Evolutionary conservation across 805 yeast genomes (phyloP).

Genomic region (Candida corydali): DNA sequence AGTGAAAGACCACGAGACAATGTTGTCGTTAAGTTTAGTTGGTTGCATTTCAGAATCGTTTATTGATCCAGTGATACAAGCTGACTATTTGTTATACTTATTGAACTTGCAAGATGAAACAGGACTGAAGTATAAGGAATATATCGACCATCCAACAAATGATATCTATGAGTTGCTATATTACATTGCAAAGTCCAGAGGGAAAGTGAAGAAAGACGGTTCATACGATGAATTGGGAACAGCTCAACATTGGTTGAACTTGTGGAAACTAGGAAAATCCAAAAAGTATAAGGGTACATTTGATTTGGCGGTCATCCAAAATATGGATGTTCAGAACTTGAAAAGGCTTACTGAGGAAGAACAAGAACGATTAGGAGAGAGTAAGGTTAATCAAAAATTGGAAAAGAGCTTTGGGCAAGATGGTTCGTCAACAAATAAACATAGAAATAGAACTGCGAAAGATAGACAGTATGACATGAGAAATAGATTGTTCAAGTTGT

Average conservation of each 20-base stretch:
- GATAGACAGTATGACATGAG: slow-evolving; percentile 39
- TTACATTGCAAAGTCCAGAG: slow-evolving; percentile 41
- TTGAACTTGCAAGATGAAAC: slow-evolving; percentile 59
- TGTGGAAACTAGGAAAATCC: slow-evolving; percentile 55
- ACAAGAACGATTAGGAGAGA: slow-evolving; percentile 21
- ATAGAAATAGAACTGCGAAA: slow-evolving; percentile 39
- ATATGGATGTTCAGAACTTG: slow-evolving; percentile 22
- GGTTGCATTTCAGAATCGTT: slow-evolving; percentile 68
- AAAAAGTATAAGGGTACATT: slow-evolving; percentile 28
- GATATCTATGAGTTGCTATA: slow-evolving; percentile 54
- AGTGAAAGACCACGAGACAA: slow-evolving; percentile 57
- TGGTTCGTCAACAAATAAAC: slow-evolving; percentile 31
- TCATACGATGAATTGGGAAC: slow-evolving; percentile 52
- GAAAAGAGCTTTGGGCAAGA: slow-evolving; percentile 35
- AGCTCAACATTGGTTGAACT: slow-evolving; percentile 60
- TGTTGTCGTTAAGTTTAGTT: slow-evolving; percentile 68
- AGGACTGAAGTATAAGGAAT: slow-evolving; percentile 43
- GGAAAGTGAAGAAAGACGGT: slow-evolving; percentile 30
- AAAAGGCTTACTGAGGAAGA: slow-evolving; percentile 23
- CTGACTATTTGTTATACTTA: slow-evolving; percentile 75
- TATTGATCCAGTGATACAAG: slow-evolving; percentile 82
- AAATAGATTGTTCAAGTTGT: slow-evolving; percentile 34
- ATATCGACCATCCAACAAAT: slow-evolving; percentile 64
- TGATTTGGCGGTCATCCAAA: slow-evolving; percentile 31
- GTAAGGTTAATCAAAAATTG: slow-evolving; percentile 26